Evolutionary conservation across 805 yeast species (phyloP).

Genomic region (Martiniozyma abietophila): DNA sequence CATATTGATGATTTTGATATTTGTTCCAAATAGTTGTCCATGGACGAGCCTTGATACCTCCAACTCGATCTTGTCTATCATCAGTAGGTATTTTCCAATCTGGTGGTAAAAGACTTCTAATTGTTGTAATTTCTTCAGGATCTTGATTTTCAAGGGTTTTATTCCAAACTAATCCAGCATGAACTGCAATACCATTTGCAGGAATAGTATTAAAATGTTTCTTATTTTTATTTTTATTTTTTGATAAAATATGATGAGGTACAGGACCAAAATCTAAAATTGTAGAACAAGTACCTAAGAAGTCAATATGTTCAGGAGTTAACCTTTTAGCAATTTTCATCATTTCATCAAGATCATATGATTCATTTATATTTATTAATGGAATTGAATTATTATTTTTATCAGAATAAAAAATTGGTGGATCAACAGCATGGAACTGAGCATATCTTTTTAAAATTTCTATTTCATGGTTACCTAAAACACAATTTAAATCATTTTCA

Average conservation of each 20-base stretch:
- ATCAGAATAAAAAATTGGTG: conserved; percentile 16
- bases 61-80: conserved; percentile 23
- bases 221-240: conserved; percentile 20
- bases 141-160: conserved; percentile 42
- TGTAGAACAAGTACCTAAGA: conserved; percentile 53
- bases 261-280: conserved; percentile 55
- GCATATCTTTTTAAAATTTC: conserved; percentile 59
- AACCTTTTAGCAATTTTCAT: conserved; percentile 43
- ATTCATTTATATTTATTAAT: conserved; percentile 13
- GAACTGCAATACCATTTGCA: conserved; percentile 53
- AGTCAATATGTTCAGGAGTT: conserved; percentile 51
- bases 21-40: conserved; percentile 28
- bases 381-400: conserved; percentile 7
- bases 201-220: conserved; percentile 13
- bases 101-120: conserved; percentile 63
- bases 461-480: conserved; percentile 86
- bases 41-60: conserved; percentile 22
- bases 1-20: conserved; percentile 14
- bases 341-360: conserved; percentile 29
- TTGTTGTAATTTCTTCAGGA: conserved; percentile 54
- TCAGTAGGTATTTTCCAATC: conserved; percentile 51
- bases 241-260: conserved; percentile 34
- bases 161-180: conserved; percentile 76
- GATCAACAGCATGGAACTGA: conserved; percentile 39
- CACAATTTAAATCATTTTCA: conserved; percentile 53